These are phyloP conservation scores for Penicillium subrubescens DNA, from an alignment of 495 filamentous ascomycete species.

Conservation along the genomic window DNA sequence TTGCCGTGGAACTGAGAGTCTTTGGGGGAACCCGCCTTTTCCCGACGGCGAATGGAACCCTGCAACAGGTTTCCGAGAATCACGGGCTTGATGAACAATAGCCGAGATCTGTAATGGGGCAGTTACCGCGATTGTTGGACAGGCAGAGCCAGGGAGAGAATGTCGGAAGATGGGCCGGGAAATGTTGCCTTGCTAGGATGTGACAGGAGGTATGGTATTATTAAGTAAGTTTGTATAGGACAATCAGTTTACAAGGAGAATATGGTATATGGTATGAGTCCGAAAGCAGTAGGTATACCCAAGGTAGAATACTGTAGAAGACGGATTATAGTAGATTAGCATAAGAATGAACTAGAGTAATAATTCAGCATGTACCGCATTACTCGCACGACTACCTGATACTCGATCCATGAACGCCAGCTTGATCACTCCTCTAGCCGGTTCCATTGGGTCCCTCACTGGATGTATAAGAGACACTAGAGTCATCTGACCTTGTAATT, in stretches of 20 bases:
- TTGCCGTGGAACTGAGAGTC: conserved; percentile 10
- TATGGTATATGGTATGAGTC: too few species aligned
- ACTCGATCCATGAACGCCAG: neutral
- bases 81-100: neutral
- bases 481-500: neutral
- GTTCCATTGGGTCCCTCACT: neutral
- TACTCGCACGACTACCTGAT: too few species aligned
- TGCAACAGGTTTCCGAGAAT: neutral
- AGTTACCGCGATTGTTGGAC: neutral
- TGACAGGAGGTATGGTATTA: neutral
- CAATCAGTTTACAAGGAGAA: too few species aligned
- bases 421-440: neutral
- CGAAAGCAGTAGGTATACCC: too few species aligned
- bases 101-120: neutral
- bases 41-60: conserved; percentile 12
- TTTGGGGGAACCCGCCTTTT: conserved; percentile 18
- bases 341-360: too few species aligned
- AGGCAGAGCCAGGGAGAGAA: neutral
- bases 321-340: too few species aligned
- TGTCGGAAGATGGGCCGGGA: neutral
- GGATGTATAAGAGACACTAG: neutral
- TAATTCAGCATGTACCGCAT: too few species aligned
- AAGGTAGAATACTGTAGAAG: too few species aligned
- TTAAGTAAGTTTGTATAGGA: too few species aligned
- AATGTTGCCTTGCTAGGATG: neutral